Evolutionary conservation across 2,329 filamentous ascomycete genomes (phyloP), one percentile per base, ranked within the genome.

Genomic region (Pseudogymnoascus sp.): DNA sequence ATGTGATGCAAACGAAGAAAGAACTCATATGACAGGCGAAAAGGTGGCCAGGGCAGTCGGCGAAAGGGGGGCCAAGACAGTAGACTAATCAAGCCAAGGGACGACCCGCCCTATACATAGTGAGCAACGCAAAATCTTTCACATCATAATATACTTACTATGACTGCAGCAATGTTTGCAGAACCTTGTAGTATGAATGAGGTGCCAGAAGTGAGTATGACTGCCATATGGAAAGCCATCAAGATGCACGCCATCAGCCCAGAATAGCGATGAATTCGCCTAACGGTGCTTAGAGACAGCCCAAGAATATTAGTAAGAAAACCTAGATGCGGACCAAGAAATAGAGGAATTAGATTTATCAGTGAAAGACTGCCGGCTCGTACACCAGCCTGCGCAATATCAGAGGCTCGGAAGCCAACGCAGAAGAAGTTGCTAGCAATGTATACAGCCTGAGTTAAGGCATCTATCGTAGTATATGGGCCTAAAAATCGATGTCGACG

Each of bases 251-350:
- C 64, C 18, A 69, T 67, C 11, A 67, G 18, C 31, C 62, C 62
- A 34, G 60, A 62, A 16, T 66, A 67, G 14, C 64, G 64, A 62
- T 69, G 66, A 42, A 65, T 18, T 14, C 23, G 36, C 10, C 64
- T 61, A 61, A 60, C 59, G 5, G 59, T 63, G 60, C 28, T 25
- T 34, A 68, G 12, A 11, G 64, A 59, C 2, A 68, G 0, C 5
- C 66, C 66, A 4, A 68, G 42, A 5, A 70, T 38, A 42, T 69
- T 63, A 44, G 69, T 66, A 12, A 69, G 62, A 46, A 64, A 65
- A 62, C 61, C 64, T 16, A 70, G 67, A 60, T 70, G 65, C 36
- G 62, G 64, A 16, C 64, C 67, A 6, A 38, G 38, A 28, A 70
- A 67, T 8, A 70, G 65, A 1, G 66, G 66, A 31, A 63, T 61